Conservation (phyloP, 495 filamentous ascomycete genomes). For the Paragyromitra xinjiangensis region DNA sequence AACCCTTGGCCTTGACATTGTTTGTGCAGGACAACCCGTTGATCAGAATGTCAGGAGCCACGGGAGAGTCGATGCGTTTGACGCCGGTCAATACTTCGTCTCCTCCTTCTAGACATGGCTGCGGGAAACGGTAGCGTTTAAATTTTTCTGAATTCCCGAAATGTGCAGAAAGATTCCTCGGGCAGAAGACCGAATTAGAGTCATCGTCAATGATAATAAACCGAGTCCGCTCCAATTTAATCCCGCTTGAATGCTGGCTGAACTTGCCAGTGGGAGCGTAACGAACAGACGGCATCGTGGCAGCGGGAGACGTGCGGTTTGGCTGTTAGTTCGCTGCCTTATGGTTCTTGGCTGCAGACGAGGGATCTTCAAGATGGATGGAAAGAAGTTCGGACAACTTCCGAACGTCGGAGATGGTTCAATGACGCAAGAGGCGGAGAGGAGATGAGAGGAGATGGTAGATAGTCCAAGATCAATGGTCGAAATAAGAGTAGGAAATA, state of each 20-base stretch:
- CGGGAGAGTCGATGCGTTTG: conserved; percentile 10
- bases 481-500: background rate
- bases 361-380: conserved; percentile 6
- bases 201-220: conserved; percentile 48
- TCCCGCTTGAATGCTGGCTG: conserved; percentile 17
- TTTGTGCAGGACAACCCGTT: conserved; percentile 13
- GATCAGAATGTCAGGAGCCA: conserved; percentile 20
- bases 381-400: conserved; percentile 3
- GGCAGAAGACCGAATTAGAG: conserved; percentile 23
- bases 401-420: conserved; percentile 3
- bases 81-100: background rate
- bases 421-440: background rate
- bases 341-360: conserved; percentile 26
- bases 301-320: conserved; percentile 16
- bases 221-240: conserved; percentile 21
- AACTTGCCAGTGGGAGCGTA: conserved; percentile 20
- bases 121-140: conserved; percentile 13
- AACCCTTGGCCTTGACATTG: conserved; percentile 20
- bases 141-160: conserved; percentile 17
- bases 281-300: conserved; percentile 40
- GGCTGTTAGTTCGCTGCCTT: conserved; percentile 4
- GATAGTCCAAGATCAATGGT: conserved; percentile 1
- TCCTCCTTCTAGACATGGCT: conserved; percentile 5
- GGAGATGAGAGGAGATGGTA: background rate
- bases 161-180: conserved; percentile 19